Evolutionary conservation across 192 early-diverging fungal species (phyloP), one percentile per base, ranked within the genome.

Genomic region (Backusella sp.): DNA sequence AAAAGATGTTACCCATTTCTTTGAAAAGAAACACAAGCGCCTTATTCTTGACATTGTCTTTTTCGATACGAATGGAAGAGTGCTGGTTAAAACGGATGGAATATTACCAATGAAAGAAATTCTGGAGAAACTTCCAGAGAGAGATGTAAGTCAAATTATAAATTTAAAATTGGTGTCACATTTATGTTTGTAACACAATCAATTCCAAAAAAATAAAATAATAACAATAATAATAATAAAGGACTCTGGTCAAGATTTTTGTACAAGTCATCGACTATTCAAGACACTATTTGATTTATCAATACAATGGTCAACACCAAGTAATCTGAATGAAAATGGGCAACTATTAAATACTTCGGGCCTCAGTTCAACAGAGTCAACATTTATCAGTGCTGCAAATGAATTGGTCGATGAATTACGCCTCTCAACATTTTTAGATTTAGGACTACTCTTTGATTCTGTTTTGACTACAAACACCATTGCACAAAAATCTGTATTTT

Each of bases 21-120:
- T 71, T 44, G 21, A 76, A 46, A 72, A 46, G 37, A 76, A 76
- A 46, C 56, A 59, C 4, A 73, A 68, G 44, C 79, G 76, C 3
- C 56, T 85, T 23, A 76, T 80, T 28, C 28, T 85, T 15, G 79
- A 77, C 35, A 34, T 73, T 4, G 77, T 82, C 1, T 74, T 80
- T 30, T 85, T 79, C 56, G 77, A 85, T 76, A 37, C 49, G 14
- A 23, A 78, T 36, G 84, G 81, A 26, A 70, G 67, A 53, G 73
- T 85, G 0, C 35, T 85, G 17, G 84, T 85, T 5, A 75, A 75
- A 41, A 72, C 68, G 36, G 79, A 80, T 75, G 84, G 84, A 35
- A 49, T 76, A 41, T 56, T 85, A 12, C 84, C 84, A 21, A 75
- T 75, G 32, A 76, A 72, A 46, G 81, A 84, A 69, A 79, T 84